phyloP scores from a whole-genome alignment of 495 filamentous ascomycete species.

The Talaromyces trachyspermus region DNA sequence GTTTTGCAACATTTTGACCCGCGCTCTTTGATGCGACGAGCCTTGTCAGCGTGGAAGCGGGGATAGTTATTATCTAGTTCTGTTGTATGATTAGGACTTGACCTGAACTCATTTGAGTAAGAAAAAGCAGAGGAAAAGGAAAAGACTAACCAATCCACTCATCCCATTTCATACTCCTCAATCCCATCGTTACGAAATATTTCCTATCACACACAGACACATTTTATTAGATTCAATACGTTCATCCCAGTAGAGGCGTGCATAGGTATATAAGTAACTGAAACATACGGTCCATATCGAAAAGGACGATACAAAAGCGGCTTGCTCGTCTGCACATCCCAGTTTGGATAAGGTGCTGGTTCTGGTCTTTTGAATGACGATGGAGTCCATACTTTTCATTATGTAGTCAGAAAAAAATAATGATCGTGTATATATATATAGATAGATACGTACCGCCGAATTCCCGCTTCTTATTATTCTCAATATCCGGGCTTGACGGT shows the following conservation, averaged over 20 bases:
- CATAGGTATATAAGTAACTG: too few relatives aligned
- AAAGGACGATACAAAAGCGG: slow-evolving; percentile 82
- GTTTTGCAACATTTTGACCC: slow-evolving; percentile 65
- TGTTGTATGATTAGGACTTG: slow-evolving; percentile 10
- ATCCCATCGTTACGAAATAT: slow-evolving; percentile 77
- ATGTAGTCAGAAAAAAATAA: too few relatives aligned
- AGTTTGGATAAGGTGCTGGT: slow-evolving; percentile 59
- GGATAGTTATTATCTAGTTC: slow-evolving; percentile 81
- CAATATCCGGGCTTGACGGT: slow-evolving; percentile 19
- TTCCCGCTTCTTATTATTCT: slow-evolving; percentile 26
- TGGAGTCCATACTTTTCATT: slow-evolving; percentile 55
- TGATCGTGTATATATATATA: too few relatives aligned
- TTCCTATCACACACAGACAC: slow-evolving; percentile 34
- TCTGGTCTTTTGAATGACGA: slow-evolving; percentile 60
- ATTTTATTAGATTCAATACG: too few relatives aligned
- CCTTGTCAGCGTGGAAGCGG: slow-evolving; percentile 69
- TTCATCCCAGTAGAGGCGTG: too few relatives aligned
- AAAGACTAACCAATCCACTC: slow-evolving; percentile 65
- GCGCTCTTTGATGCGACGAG: slow-evolving; percentile 60
- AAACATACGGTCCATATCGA: slow-evolving; percentile 60
- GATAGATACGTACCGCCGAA: slow-evolving; percentile 25
- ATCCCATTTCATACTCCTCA: slow-evolving; percentile 68
- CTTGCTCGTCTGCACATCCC: slow-evolving; percentile 65
- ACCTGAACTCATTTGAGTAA: background rate
- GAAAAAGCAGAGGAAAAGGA: background rate